Percentiles rank a stretch among this genome's conserved stretches.
Evolutionary conservation across 2,329 filamentous ascomycete species (phyloP).

Genomic region (Colletotrichum tropicicola): DNA sequence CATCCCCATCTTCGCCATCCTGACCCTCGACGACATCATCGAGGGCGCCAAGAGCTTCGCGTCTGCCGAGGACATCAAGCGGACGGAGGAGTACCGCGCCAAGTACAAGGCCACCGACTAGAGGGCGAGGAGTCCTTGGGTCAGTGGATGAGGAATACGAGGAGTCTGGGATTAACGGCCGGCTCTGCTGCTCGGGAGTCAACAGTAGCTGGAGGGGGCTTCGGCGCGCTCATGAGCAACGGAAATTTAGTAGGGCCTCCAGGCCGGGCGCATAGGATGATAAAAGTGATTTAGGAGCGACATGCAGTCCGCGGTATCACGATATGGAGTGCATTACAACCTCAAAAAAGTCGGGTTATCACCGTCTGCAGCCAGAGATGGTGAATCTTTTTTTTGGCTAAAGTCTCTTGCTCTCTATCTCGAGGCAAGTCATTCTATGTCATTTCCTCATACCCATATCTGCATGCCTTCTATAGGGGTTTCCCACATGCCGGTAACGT

Average conservation of each 20-base stretch:
- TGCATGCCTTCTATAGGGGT: slow-evolving; percentile 1
- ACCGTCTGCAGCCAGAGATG: not conserved
- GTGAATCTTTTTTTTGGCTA: not conserved
- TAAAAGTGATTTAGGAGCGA: slow-evolving; percentile 26
- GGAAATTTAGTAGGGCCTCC: not conserved
- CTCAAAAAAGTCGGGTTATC: too few relatives aligned
- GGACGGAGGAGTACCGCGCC: slow-evolving; percentile 77
- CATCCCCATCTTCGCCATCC: slow-evolving; percentile 84
- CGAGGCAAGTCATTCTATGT: slow-evolving; percentile 16
- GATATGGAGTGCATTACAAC: not conserved
- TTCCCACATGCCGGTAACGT: not conserved
- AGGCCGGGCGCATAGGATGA: slow-evolving; percentile 6
- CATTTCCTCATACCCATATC: not conserved
- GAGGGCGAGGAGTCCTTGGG: not conserved
- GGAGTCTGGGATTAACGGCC: not conserved
- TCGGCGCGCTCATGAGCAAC: not conserved
- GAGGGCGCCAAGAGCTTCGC: slow-evolving; percentile 71
- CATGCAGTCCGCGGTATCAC: not conserved
- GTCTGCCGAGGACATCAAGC: slow-evolving; percentile 68
- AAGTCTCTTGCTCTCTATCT: slow-evolving; percentile 2
- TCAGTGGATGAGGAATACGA: not conserved
- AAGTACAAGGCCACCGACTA: slow-evolving; percentile 71
- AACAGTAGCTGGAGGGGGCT: not conserved
- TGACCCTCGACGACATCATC: slow-evolving; percentile 87
- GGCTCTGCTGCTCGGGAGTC: not conserved